These are phyloP conservation scores for Aspergillus quadricinctus DNA, from an alignment of 2,329 filamentous ascomycete genomes.

Conservation along the genomic window DNA sequence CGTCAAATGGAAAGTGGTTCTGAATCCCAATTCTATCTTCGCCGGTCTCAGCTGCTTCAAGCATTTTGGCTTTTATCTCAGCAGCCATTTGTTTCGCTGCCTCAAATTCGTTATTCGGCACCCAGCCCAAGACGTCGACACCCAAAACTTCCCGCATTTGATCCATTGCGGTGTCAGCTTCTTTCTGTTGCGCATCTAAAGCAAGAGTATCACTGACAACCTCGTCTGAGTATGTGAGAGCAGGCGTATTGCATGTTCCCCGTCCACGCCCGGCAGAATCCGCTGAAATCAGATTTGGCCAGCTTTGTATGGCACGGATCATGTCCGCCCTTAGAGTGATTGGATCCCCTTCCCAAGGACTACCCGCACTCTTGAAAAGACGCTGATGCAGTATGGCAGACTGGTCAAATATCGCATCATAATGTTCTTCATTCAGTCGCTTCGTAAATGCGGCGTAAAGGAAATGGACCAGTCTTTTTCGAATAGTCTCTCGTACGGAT, in stretches of 20 bases:
- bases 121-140: slow-evolving; percentile 21
- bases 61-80: slow-evolving; percentile 15
- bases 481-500: slow-evolving; percentile 6
- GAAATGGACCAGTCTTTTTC: slow-evolving; percentile 17
- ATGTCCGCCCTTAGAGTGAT: slow-evolving; percentile 19
- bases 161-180: slow-evolving; percentile 19
- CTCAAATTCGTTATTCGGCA: slow-evolving; percentile 18
- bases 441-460: slow-evolving; percentile 17
- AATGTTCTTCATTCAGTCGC: slow-evolving; percentile 15
- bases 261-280: not conserved
- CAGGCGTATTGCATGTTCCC: slow-evolving; percentile 3
- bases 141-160: slow-evolving; percentile 14
- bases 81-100: slow-evolving; percentile 10
- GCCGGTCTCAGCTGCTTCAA: slow-evolving; percentile 16
- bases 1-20: slow-evolving; percentile 16
- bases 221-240: slow-evolving; percentile 12
- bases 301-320: slow-evolving; percentile 15
- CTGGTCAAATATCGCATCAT: slow-evolving; percentile 12
- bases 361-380: slow-evolving; percentile 13
- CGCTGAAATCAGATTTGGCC: slow-evolving; percentile 1
- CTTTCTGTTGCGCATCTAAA: slow-evolving; percentile 13
- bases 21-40: slow-evolving; percentile 7
- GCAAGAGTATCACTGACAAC: slow-evolving; percentile 10
- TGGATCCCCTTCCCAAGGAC: slow-evolving; percentile 24
- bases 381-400: slow-evolving; percentile 12